Evolutionary conservation across 306 rosid genomes (phyloP).

Genomic region (Rosa lucieae): DNA sequence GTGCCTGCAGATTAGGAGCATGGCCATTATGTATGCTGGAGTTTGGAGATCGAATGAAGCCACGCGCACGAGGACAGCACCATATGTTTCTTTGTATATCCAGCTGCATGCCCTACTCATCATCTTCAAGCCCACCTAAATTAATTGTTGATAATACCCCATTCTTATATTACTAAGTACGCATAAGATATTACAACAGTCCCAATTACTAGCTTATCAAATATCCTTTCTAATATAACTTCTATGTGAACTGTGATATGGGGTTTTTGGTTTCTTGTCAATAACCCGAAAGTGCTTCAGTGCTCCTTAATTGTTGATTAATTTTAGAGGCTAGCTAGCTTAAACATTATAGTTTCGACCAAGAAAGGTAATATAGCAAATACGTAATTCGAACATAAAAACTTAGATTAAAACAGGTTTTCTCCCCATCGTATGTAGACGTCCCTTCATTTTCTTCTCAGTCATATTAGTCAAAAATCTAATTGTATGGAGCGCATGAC

Average conservation of each 20-base stretch:
- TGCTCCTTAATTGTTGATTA: too few species aligned
- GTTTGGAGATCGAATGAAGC: slow-evolving; percentile 21
- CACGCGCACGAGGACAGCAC: slow-evolving; percentile 54
- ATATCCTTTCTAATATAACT: neutral
- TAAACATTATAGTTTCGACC: too few species aligned
- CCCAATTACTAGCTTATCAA: neutral
- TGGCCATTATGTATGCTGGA: slow-evolving; percentile 25
- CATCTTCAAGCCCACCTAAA: slow-evolving; percentile 12
- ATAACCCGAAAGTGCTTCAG: neutral
- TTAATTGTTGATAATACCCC: neutral
- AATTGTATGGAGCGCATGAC: too few species aligned
- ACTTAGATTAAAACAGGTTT: too few species aligned
- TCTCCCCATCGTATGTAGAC: too few species aligned
- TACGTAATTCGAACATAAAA: too few species aligned
- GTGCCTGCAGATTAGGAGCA: slow-evolving; percentile 24
- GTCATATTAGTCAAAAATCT: too few species aligned
- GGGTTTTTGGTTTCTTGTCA: neutral
- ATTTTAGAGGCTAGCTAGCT: too few species aligned
- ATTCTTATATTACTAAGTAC: neutral
- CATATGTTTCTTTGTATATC: slow-evolving; percentile 26
- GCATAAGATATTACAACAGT: neutral
- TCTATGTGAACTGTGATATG: neutral
- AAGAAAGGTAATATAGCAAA: too few species aligned
- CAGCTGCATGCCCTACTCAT: neutral
- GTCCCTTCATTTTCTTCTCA: too few species aligned